Evolutionary conservation across 768 basidiomycete species (phyloP), one percentile per base, ranked within the genome.

Genomic region (Termitomyces bulborhizus): DNA sequence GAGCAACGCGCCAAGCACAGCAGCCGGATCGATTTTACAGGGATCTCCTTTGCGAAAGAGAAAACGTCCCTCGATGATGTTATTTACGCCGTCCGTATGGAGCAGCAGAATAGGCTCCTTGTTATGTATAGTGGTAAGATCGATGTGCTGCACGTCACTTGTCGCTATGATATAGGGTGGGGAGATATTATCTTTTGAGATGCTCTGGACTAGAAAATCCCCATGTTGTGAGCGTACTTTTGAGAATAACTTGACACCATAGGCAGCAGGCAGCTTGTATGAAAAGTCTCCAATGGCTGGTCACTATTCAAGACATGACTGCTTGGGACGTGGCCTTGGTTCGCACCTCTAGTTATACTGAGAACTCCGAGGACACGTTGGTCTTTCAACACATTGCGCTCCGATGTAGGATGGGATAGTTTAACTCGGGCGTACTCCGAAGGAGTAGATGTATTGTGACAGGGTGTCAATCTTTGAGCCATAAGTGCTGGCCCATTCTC

Each of bases 31-130:
- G 12, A n/a, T 15, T 26, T 16, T 46, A 41, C 55, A 41, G 18
- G 55, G 60, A 11, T 61, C 42, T 18, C 40, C 49, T 52, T 61
- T 55, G 21, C 60, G 52, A 21, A 59, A 61, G 52, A 60, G 60
- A 39, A 44, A 58, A 9, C 48, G 45, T 13, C 57, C 57, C 13
- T 61, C 46, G 8, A 61, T 53, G 21, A 59, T 59, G 39, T 52
- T 53, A 27, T 61, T 50, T 9, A 61, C 60, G 0, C 60, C 60
- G 27, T 59, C 60, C 18, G 57, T 59, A 27, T 61, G 54, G 1
- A 61, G 55, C 1, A 58, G 29, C 12, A 61, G 45, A 15, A 26
- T 48, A 13, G 60, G 49, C 9, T 57, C 45, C 45, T 56, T 47
- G 3, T 40, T 36, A 13, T 44, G 47, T 27, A 56, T 3, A 5